Percentiles rank a stretch among this genome's conserved stretches.
phyloP scores from a whole-genome alignment of 1,139 yeast genomes.

The Suhomyces bolitotheri region DNA sequence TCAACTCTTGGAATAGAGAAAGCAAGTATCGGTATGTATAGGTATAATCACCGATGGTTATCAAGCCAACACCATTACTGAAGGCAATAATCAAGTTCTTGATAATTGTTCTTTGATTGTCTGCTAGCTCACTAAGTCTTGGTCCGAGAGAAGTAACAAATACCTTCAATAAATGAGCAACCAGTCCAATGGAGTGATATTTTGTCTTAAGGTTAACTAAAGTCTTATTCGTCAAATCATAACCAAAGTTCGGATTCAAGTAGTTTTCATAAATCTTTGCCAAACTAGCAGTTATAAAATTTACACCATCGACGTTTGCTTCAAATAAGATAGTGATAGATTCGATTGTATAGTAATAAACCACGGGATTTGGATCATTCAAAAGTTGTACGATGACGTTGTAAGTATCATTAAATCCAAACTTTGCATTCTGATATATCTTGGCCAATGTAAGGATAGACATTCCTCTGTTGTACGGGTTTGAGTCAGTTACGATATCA shows the following conservation, averaged over 20 bases:
- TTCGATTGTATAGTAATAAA: slow-evolving; percentile 70
- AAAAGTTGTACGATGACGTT: slow-evolving; percentile 63
- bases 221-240: slow-evolving; percentile 25
- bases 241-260: slow-evolving; percentile 49
- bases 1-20: slow-evolving; percentile 38
- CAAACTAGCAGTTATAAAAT: slow-evolving; percentile 48
- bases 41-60: slow-evolving; percentile 30
- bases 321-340: slow-evolving; percentile 60
- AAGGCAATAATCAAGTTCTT: slow-evolving; percentile 32
- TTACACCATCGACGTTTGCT: slow-evolving; percentile 50
- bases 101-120: slow-evolving; percentile 24
- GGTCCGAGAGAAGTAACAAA: slow-evolving; percentile 45
- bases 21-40: slow-evolving; percentile 30
- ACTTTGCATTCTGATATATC: slow-evolving; percentile 46
- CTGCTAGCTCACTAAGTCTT: slow-evolving; percentile 28
- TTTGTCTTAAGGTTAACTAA: slow-evolving; percentile 34
- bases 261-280: slow-evolving; percentile 51
- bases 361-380: slow-evolving; percentile 81
- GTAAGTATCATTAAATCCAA: slow-evolving; percentile 44
- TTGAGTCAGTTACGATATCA: slow-evolving; percentile 53
- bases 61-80: slow-evolving; percentile 37
- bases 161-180: slow-evolving; percentile 31
- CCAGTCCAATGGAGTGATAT: slow-evolving; percentile 26
- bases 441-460: slow-evolving; percentile 60
- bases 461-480: slow-evolving; percentile 69